Base-by-base conservation (phyloP, 768 basidiomycete species). In the Amanita fuliginea region DNA sequence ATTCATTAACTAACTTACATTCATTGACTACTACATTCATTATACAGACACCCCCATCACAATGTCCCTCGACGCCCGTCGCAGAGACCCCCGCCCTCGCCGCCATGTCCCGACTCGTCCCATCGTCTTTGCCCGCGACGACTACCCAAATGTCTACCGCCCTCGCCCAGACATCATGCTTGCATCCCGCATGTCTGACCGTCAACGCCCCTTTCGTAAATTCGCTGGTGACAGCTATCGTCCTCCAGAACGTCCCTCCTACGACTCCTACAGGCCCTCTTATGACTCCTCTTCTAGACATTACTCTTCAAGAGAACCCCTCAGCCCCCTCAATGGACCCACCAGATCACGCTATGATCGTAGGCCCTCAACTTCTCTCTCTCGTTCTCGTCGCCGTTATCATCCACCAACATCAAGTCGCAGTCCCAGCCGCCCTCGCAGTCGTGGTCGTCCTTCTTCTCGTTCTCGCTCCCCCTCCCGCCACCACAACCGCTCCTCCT, bases 221-320 rank as follows among this genome's bases (percentile, higher is more conserved):
- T 40, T 55, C 47, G 58, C 63, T 34, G 67, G 64, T 42, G 80
- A 82, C 54, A 71, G 72, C 21, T 80, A 79, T 64, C 73, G 76
- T 42, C 76, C 77, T 21, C 59, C 64, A 53, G 59, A 56, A 19
- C 64, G 64, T 21, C 41, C 64, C 33, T 61, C 61, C 46, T 68
- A 62, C 42, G 73, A 84, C 58, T 71, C 69, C 6, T 81, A 83
- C 56, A 67, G 79, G 49, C 79, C 78, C 19, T 59, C 57, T 34
- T 73, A 74, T 51, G 52, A 65, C 26, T 64, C 64, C 49, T 63
- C 67, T 22, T 63, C 67, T 22, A 51, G 65, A 51, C 55, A 65
- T 42, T 58, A 62, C 6, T 51, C 50, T 5, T 58, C 55, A 26
- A 56, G 57, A 49, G 64, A 62, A 13, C 50, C 56, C 16, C 47